A percentile compares a stretch with the other conserved stretches of the same genome.
Conservation (phyloP, 2,329 filamentous ascomycete species). For the Cladosporium sp. region DNA sequence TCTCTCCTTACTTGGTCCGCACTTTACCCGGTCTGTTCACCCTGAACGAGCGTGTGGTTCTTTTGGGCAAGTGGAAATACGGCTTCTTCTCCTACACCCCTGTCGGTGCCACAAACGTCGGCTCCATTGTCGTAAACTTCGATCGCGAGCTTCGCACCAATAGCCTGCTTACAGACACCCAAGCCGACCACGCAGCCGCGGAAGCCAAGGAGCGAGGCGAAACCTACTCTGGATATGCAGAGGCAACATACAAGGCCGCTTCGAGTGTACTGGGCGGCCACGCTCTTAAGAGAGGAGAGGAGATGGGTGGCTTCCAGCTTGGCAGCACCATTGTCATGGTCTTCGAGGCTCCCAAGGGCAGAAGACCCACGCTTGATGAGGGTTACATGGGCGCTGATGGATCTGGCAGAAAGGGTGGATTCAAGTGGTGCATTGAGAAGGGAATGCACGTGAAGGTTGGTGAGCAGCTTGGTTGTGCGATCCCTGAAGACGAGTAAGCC, state of each 20-base stretch:
- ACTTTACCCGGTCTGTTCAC: constrained; percentile 93
- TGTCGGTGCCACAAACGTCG: constrained; percentile 95
- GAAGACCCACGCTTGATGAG: constrained; percentile 53
- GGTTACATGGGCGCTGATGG: constrained; percentile 46
- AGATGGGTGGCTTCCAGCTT: constrained; percentile 97
- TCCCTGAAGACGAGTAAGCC: constrained; percentile 37
- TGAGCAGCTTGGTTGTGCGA: constrained; percentile 73
- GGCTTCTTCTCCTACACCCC: constrained; percentile 96
- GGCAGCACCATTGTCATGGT: constrained; percentile 93
- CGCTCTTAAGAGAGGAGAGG: constrained; percentile 78
- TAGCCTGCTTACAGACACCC: constrained; percentile 85
- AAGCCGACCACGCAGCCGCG: constrained; percentile 78
- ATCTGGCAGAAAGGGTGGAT: constrained; percentile 55
- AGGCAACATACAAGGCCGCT: constrained; percentile 80
- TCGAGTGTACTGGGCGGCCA: constrained; percentile 76
- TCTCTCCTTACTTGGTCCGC: constrained; percentile 89
- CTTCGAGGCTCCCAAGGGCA: constrained; percentile 80
- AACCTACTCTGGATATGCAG: constrained; percentile 81
- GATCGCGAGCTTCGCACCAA: constrained; percentile 92
- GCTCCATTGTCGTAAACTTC: constrained; percentile 95
- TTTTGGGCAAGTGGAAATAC: constrained; percentile 91
- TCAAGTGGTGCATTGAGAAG: constrained; percentile 80
- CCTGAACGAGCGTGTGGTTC: constrained; percentile 89
- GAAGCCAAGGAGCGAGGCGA: constrained; percentile 71
- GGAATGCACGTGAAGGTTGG: constrained; percentile 88